phyloP scores from a whole-genome alignment of 202 grass and related monocot species.

The Carex arenaria region DNA sequence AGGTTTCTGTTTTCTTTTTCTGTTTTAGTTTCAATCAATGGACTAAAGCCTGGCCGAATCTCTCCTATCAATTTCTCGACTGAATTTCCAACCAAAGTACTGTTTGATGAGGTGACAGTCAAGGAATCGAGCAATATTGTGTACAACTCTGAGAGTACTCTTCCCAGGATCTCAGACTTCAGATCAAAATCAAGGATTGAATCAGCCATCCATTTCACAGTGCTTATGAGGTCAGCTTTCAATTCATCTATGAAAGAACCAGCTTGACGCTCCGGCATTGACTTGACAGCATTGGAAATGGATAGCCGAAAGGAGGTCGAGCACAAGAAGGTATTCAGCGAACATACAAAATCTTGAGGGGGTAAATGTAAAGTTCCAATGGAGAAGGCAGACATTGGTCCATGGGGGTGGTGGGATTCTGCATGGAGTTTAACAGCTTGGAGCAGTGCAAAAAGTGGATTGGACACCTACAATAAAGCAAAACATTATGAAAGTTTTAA shows the following conservation, averaged over 20 bases:
- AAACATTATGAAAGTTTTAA: slow-evolving; percentile 18
- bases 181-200: slow-evolving; percentile 32
- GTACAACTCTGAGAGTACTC: slow-evolving; percentile 75
- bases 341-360: slow-evolving; percentile 51
- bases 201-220: slow-evolving; percentile 65
- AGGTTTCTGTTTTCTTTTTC: slow-evolving; percentile 27
- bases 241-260: slow-evolving; percentile 73
- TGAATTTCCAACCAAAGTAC: slow-evolving; percentile 64
- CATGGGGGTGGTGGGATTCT: slow-evolving; percentile 33
- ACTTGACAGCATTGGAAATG: slow-evolving; percentile 64
- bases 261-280: slow-evolving; percentile 81
- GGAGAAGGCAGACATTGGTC: slow-evolving; percentile 33
- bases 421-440: slow-evolving; percentile 65
- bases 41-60: slow-evolving; percentile 51
- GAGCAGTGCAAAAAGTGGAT: slow-evolving; percentile 66
- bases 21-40: slow-evolving; percentile 52
- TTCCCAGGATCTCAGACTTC: slow-evolving; percentile 60
- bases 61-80: slow-evolving; percentile 61
- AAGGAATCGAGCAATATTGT: slow-evolving; percentile 60
- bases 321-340: slow-evolving; percentile 48
- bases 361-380: slow-evolving; percentile 48
- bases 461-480: slow-evolving; percentile 51
- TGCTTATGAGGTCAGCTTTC: slow-evolving; percentile 51
- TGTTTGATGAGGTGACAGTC: slow-evolving; percentile 65
- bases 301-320: slow-evolving; percentile 43